A percentile compares a stretch with the other conserved stretches of the same genome.
Evolutionary conservation across 345 rosid species (phyloP).

Genomic region (Rhizophora mangle): DNA sequence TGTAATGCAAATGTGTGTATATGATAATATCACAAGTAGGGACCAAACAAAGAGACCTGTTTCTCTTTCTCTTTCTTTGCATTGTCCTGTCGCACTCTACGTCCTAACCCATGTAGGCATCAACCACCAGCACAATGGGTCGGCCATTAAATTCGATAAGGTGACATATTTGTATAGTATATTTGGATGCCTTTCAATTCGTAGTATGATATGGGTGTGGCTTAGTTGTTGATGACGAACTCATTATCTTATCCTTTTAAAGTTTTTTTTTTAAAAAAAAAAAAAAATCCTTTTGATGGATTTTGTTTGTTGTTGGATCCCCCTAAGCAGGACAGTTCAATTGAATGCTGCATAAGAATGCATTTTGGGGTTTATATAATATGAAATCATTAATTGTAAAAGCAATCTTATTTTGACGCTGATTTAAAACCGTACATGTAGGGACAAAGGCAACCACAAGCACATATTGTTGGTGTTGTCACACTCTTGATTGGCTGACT

Average conservation of each 20-base stretch:
- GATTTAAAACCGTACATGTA: neutral
- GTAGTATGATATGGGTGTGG: conserved; percentile 10
- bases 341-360: conserved; percentile 35
- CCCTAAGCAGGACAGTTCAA: conserved; percentile 4
- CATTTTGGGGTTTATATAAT: neutral
- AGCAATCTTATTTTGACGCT: neutral
- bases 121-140: conserved; percentile 44
- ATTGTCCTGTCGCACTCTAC: conserved; percentile 28
- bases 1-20: neutral
- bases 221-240: conserved; percentile 5
- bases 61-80: conserved; percentile 14
- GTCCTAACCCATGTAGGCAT: conserved; percentile 31
- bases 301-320: conserved; percentile 4
- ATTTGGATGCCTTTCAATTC: conserved; percentile 22
- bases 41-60: neutral
- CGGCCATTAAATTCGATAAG: conserved; percentile 34
- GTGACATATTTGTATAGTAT: conserved; percentile 11
- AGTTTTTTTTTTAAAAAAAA: too few relatives aligned
- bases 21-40: conserved; percentile 9
- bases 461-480: neutral
- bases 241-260: neutral
- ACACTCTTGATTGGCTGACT: neutral
- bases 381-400: neutral
- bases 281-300: neutral
- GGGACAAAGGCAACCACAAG: neutral